Conservation (phyloP, 208 protist genomes). For the Naegleria fowleri region DNA sequence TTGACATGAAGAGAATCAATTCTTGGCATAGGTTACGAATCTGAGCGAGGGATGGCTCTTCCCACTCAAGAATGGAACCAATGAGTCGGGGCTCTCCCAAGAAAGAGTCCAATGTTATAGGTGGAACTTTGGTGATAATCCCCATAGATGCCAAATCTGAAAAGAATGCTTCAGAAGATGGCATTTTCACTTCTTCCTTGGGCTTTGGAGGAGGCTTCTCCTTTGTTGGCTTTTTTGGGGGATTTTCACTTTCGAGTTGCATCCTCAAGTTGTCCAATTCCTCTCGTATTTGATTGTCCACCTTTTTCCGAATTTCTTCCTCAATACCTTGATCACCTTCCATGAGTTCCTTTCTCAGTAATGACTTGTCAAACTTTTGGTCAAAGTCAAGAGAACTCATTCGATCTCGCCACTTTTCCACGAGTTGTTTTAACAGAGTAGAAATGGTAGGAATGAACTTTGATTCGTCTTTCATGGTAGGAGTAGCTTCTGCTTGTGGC, state of each 20-base stretch:
- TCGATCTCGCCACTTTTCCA: constrained; percentile 36
- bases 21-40: constrained; percentile 63
- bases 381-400: constrained; percentile 42
- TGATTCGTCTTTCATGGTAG: background rate
- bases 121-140: background rate
- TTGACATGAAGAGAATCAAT: constrained; percentile 78
- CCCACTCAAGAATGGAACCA: constrained; percentile 36
- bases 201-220: constrained; percentile 42
- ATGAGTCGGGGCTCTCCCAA: background rate
- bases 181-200: constrained; percentile 68
- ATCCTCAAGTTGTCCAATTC: constrained; percentile 82
- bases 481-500: background rate
- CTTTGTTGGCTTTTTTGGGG: constrained; percentile 59
- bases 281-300: constrained; percentile 79
- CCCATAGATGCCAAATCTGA: constrained; percentile 45
- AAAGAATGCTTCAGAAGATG: constrained; percentile 51
- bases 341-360: constrained; percentile 69
- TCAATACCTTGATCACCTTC: constrained; percentile 74
- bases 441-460: background rate
- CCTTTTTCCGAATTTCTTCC: constrained; percentile 68
- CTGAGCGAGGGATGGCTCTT: constrained; percentile 67
- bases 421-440: background rate
- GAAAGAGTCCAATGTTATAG: background rate
- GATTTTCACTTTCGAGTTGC: constrained; percentile 62
- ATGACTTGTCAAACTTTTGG: constrained; percentile 60